Conservation (phyloP, 495 filamentous ascomycete species). For the Penicillium parvum region DNA sequence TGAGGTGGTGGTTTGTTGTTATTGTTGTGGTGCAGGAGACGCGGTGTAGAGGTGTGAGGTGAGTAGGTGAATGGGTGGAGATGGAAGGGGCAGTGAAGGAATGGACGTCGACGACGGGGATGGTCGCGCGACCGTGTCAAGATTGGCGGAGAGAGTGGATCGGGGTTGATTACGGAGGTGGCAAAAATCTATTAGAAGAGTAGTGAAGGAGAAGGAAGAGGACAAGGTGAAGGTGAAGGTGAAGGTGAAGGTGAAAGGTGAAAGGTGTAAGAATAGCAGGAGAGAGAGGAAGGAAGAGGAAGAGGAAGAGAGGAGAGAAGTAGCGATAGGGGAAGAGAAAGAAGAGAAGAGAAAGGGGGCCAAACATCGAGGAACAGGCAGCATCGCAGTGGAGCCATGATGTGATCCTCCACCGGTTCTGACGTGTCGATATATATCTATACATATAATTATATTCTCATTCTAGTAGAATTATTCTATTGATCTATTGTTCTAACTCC, state of each 20-base stretch:
- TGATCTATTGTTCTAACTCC: neutral
- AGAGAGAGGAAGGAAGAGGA: slow-evolving; percentile 6
- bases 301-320: slow-evolving; percentile 5
- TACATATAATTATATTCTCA: neutral
- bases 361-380: slow-evolving; percentile 8
- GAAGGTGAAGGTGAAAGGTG: neutral
- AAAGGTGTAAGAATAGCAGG: neutral
- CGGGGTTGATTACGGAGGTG: slow-evolving; percentile 18
- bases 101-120: slow-evolving; percentile 23
- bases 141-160: slow-evolving; percentile 5
- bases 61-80: neutral
- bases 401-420: slow-evolving; percentile 17
- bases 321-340: slow-evolving; percentile 8
- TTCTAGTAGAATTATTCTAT: neutral
- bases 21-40: neutral
- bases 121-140: slow-evolving; percentile 23
- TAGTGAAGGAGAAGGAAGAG: slow-evolving; percentile 4
- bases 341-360: slow-evolving; percentile 25
- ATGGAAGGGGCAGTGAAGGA: slow-evolving; percentile 15
- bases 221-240: neutral
- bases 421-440: slow-evolving; percentile 12
- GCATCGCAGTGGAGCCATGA: slow-evolving; percentile 15
- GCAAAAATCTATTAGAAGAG: slow-evolving; percentile 21
- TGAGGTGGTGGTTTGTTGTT: neutral
- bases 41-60: slow-evolving; percentile 2